These are phyloP conservation scores for Castanea sativa DNA, from an alignment of 306 rosid species.

Conservation along the genomic window DNA sequence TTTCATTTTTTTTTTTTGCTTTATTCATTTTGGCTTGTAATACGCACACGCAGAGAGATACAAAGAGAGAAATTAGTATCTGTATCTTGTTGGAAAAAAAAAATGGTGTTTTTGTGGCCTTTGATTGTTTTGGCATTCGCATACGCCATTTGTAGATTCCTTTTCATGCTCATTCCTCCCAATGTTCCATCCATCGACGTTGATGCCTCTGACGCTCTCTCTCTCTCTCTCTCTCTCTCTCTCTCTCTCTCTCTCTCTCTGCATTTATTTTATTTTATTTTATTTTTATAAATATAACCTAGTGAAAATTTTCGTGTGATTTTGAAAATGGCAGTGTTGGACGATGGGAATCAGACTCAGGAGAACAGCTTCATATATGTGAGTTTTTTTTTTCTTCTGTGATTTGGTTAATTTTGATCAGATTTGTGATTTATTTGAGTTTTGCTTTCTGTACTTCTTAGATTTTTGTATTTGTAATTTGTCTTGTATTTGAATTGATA, in stretches of 20 bases:
- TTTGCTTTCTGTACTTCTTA: background rate
- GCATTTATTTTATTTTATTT: no score
- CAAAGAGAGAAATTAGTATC: no score
- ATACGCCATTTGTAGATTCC: constrained; percentile 78
- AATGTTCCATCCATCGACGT: constrained; percentile 90
- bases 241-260: background rate
- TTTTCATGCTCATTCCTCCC: constrained; percentile 84
- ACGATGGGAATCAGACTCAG: constrained; percentile 72
- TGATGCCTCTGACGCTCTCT: constrained; percentile 82
- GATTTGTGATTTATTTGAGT: background rate
- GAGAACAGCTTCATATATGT: constrained; percentile 86
- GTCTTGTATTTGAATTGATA: background rate
- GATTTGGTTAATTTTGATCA: background rate
- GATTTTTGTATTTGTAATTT: background rate
- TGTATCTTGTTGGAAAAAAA: no score
- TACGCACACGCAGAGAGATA: no score
- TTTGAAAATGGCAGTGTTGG: constrained; percentile 64
- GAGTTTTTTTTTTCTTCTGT: constrained; percentile 31
- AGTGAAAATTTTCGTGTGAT: background rate
- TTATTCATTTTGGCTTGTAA: no score
- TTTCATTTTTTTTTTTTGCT: no score
- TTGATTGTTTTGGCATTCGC: constrained; percentile 68
- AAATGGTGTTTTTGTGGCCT: constrained; percentile 92
- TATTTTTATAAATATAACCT: no score
- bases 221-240: background rate